Percentiles rank a stretch among this genome's conserved stretches.
Evolutionary conservation across 2,329 filamentous ascomycete species (phyloP).

Genomic region (Fusarium irregulare): DNA sequence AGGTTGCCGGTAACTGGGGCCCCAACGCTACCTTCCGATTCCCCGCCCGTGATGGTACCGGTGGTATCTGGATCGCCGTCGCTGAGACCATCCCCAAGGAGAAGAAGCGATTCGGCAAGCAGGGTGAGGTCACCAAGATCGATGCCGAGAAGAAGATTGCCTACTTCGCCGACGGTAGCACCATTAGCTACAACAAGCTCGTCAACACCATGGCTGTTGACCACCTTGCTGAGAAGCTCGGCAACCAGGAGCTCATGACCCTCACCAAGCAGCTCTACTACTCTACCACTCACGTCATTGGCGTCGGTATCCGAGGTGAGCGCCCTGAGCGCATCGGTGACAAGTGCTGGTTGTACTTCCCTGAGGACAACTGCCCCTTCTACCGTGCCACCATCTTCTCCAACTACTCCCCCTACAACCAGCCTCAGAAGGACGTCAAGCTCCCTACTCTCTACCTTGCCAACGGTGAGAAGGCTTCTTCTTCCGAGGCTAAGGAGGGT

Average conservation of each 20-base stretch:
- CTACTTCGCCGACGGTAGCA: conserved; percentile 84
- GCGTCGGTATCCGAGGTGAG: conserved; percentile 90
- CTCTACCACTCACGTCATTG: conserved; percentile 96
- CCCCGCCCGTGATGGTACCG: conserved; percentile 93
- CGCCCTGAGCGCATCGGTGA: conserved; percentile 97
- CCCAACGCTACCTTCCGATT: conserved; percentile 99
- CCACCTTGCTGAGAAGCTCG: conserved; percentile 86
- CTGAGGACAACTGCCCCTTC: conserved; percentile 98
- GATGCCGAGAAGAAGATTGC: conserved; percentile 88
- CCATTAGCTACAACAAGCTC: conserved; percentile 90
- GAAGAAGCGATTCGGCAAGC: conserved; percentile 90
- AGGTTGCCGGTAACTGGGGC: conserved; percentile 97
- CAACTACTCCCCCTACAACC: conserved; percentile 99
- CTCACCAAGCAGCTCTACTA: conserved; percentile 95
- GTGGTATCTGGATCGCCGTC: conserved; percentile 98
- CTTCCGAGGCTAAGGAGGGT: conserved; percentile 79
- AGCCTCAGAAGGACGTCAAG: conserved; percentile 84
- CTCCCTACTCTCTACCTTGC: conserved; percentile 87
- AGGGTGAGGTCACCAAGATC: conserved; percentile 86
- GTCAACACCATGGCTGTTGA: conserved; percentile 98
- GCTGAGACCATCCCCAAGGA: conserved; percentile 91
- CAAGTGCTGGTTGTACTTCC: conserved; percentile 99
- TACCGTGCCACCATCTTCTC: conserved; percentile 99
- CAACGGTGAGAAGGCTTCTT: conserved; percentile 83
- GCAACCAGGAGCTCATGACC: conserved; percentile 82